Evolutionary conservation across 2,329 filamentous ascomycete species (phyloP), one percentile per base, ranked within the genome.

Genomic region (Eutypa lata): DNA sequence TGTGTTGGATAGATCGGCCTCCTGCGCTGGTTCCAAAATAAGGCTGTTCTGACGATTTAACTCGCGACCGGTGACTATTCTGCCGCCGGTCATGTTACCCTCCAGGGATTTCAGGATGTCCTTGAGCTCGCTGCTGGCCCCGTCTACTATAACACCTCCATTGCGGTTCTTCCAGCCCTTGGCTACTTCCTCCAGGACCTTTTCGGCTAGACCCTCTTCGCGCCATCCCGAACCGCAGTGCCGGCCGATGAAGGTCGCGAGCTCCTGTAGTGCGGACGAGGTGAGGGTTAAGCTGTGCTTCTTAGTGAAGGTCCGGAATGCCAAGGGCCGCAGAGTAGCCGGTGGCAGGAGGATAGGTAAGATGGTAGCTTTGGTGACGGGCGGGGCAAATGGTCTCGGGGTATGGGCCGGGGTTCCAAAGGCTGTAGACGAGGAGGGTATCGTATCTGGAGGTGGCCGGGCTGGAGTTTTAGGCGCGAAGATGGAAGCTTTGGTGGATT

Each of bases 151-250:
- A 50, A 96, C 89, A 21, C 90, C 90, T 1, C 91, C 91, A 67
- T 90, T 91, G 54, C 88, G 81, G 60, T 87, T 90, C 75, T 97
- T 97, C 95, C 94, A 99, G 61, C 83, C 83, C 69, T 89, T 88
- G 1, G 94, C 92, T 7, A 92, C 84, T 71, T 97, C 94, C 64
- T 99, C 94, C 35, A 99, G 75, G 13, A 97, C 90, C 60, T 87
- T 88, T 71, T 99, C 95, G 2, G 92, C 94, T 31, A 97, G 77
- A 0, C 95, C 93, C 68, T 96, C 91, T 74, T 97, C 92, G 63
- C 93, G 84, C 94, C 94, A 99, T 86, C 87, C 91, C 53, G 92
- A 92, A 33, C 94, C 94, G 69, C 94, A 99, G 71, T 96, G 89
- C 61, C 90, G 87, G 11, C 94, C 95, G 50, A 99, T 88, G 69